phyloP scores from a whole-genome alignment of 2,329 filamentous ascomycete genomes.

The Penicillium sp. region DNA sequence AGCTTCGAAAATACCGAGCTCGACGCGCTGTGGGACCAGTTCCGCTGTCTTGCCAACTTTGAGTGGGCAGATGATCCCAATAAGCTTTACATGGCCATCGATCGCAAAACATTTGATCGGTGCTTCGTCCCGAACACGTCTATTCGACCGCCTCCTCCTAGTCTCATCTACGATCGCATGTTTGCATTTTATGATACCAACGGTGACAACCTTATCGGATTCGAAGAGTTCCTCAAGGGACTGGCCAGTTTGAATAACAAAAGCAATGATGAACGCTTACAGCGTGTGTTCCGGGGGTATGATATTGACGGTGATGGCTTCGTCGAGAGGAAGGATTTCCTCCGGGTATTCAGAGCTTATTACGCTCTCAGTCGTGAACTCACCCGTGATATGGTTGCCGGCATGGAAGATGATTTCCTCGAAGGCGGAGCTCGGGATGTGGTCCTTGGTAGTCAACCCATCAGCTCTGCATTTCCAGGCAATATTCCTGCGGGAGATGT shows the following conservation, averaged over 20 bases:
- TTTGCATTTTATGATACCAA: constrained; percentile 96
- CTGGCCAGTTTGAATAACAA: constrained; percentile 64
- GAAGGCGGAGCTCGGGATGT: constrained; percentile 74
- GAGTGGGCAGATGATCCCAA: constrained; percentile 81
- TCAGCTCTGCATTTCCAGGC: constrained; percentile 75
- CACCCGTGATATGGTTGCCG: constrained; percentile 77
- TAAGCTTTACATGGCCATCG: constrained; percentile 76
- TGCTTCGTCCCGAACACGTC: constrained; percentile 84
- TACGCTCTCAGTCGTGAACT: constrained; percentile 89
- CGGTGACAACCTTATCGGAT: constrained; percentile 82
- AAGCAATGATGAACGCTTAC: constrained; percentile 63
- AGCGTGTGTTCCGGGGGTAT: constrained; percentile 79
- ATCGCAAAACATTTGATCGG: constrained; percentile 86
- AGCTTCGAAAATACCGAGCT: constrained; percentile 82
- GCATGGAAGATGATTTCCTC: constrained; percentile 72
- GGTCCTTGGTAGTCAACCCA: constrained; percentile 69
- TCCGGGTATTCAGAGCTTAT: constrained; percentile 88
- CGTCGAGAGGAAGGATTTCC: constrained; percentile 79
- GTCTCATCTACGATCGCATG: constrained; percentile 92
- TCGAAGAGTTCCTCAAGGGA: constrained; percentile 85
- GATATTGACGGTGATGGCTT: constrained; percentile 87
- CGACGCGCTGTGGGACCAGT: constrained; percentile 94
- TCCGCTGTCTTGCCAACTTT: constrained; percentile 86
- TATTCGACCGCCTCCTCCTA: constrained; percentile 73
- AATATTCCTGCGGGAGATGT: constrained; percentile 63